These are phyloP conservation scores for Trichoderma polysporum DNA, from an alignment of 2,329 filamentous ascomycete genomes.

Conservation along the genomic window DNA sequence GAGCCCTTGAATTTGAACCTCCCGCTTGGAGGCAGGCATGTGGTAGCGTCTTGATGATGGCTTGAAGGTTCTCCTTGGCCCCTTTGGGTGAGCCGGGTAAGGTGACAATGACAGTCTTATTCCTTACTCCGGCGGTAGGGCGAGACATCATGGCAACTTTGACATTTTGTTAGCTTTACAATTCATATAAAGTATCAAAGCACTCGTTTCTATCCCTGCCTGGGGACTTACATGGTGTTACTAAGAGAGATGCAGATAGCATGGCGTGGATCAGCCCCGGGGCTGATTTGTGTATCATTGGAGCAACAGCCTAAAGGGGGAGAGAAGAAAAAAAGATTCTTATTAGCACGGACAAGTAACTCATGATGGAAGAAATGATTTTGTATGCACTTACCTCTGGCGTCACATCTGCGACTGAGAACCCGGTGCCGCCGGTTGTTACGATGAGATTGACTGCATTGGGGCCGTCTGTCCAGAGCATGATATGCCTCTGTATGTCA, in stretches of 20 bases:
- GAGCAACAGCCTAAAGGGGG: constrained; percentile 64
- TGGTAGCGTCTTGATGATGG: constrained; percentile 83
- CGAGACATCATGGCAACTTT: constrained; percentile 94
- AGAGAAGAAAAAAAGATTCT: neutral
- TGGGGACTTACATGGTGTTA: constrained; percentile 80
- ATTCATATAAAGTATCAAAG: constrained; percentile 14
- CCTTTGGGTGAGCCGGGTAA: constrained; percentile 94
- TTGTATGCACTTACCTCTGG: constrained; percentile 65
- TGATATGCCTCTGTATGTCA: constrained; percentile 73
- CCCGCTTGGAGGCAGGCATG: constrained; percentile 92
- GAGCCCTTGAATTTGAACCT: constrained; percentile 73
- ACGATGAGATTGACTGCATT: constrained; percentile 71
- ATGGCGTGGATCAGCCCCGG: constrained; percentile 93
- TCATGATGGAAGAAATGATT: neutral
- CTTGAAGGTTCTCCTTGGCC: constrained; percentile 87
- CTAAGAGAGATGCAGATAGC: constrained; percentile 76
- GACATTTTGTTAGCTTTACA: neutral
- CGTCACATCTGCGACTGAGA: constrained; percentile 79
- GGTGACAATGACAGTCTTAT: constrained; percentile 80
- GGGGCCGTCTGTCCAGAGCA: constrained; percentile 68
- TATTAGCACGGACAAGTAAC: neutral
- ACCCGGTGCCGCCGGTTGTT: constrained; percentile 91
- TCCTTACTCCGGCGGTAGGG: constrained; percentile 83
- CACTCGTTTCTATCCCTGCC: neutral
- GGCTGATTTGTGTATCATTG: constrained; percentile 80